Conservation (phyloP, 2,329 filamentous ascomycete species). For the Pseudocercospora ulei region DNA sequence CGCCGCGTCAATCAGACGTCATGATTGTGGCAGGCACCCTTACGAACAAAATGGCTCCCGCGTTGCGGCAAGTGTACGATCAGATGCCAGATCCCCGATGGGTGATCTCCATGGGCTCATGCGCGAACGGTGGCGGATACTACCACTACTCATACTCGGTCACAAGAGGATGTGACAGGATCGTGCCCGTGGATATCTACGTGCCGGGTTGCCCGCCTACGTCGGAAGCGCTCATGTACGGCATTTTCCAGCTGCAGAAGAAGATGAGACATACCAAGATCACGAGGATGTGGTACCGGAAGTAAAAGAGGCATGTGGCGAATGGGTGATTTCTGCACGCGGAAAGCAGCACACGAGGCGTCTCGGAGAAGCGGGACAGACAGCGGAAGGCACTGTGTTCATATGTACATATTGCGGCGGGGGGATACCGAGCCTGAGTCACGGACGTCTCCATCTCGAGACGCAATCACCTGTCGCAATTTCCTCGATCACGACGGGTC, state of each 20-base stretch:
- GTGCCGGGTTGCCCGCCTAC: constrained; percentile 60
- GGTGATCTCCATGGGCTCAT: constrained; percentile 76
- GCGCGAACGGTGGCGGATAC: constrained; percentile 73
- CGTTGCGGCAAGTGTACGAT: constrained; percentile 78
- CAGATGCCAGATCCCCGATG: constrained; percentile 86
- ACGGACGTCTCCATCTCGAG: background rate
- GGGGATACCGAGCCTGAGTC: constrained; percentile 7
- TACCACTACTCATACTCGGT: constrained; percentile 77
- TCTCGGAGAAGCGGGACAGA: constrained; percentile 15
- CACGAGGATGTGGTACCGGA: constrained; percentile 49
- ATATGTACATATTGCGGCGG: constrained; percentile 22
- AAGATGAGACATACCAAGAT: constrained; percentile 56
- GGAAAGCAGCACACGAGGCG: constrained; percentile 17
- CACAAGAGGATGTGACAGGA: constrained; percentile 62
- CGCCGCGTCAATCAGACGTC: constrained; percentile 76
- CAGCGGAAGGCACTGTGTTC: constrained; percentile 16
- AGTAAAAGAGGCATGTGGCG: constrained; percentile 28
- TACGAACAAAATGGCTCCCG: constrained; percentile 90
- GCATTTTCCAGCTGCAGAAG: constrained; percentile 65
- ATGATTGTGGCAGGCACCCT: constrained; percentile 93
- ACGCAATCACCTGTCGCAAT: too few relatives aligned
- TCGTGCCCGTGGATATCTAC: constrained; percentile 71
- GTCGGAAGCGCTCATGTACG: constrained; percentile 46
- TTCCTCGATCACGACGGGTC: too few relatives aligned
- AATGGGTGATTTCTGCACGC: background rate